Evolutionary conservation across 495 filamentous ascomycete species (phyloP).

Genomic region (Penicillium roqueforti): DNA sequence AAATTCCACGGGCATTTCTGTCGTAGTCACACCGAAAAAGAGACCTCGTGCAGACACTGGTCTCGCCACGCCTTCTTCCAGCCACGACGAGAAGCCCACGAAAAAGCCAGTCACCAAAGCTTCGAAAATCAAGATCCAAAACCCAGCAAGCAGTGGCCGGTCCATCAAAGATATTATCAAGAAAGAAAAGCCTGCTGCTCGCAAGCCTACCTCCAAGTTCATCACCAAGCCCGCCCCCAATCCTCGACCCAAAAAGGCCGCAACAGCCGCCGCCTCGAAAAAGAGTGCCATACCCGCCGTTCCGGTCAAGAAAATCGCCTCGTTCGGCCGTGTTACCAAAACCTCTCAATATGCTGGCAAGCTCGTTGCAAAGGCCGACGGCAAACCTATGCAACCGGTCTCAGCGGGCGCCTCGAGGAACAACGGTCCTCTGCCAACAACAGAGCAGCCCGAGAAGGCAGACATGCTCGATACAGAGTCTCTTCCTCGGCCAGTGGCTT

Average conservation of each 20-base stretch:
- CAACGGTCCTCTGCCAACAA: constrained; percentile 34
- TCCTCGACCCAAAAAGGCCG: constrained; percentile 6
- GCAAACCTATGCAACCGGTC: constrained; percentile 39
- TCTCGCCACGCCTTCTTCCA: constrained; percentile 62
- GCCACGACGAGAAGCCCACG: constrained; percentile 35
- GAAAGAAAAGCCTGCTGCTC: constrained; percentile 7
- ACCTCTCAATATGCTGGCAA: constrained; percentile 16
- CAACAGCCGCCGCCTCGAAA: constrained; percentile 13
- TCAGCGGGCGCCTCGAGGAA: constrained; percentile 39
- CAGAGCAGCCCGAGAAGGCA: background rate
- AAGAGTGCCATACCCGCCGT: constrained; percentile 20
- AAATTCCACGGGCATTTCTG: constrained; percentile 32
- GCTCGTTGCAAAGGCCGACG: constrained; percentile 26
- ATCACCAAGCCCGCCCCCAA: constrained; percentile 18
- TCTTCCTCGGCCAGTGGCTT: constrained; percentile 5
- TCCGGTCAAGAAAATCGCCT: constrained; percentile 30
- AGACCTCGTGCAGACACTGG: constrained; percentile 35
- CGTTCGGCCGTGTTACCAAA: constrained; percentile 38
- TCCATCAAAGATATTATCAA: constrained; percentile 32
- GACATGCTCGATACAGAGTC: background rate
- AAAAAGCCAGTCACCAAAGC: constrained; percentile 12
- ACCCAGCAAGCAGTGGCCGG: constrained; percentile 31
- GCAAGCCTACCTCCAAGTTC: background rate
- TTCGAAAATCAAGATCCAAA: constrained; percentile 15
- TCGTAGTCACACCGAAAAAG: constrained; percentile 45